Evolutionary conservation across 306 rosid genomes (phyloP), one percentile per base, ranked within the genome.

Genomic region (Aeschynomene evenia): DNA sequence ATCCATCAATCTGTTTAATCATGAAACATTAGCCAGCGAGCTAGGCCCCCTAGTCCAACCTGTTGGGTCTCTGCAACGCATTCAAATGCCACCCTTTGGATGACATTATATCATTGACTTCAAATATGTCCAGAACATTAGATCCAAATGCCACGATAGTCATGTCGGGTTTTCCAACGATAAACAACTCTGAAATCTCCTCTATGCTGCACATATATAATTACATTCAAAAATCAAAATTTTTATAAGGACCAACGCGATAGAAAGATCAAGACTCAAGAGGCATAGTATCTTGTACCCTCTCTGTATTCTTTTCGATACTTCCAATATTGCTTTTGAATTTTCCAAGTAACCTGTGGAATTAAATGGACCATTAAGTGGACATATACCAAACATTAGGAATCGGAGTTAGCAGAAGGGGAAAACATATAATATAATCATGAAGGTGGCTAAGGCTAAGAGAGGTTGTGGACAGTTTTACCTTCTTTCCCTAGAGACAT

Each of bases 31-130:
- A 24, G 58, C 10, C 49, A 66, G 64, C 29, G 36, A 15, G 34
- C 51, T 7, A 60, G 28, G 6, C 10, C 64, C 65, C 23, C 13
- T 16, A 19, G 51, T 34, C 71, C 33, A 42, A 93, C 98, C 96
- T 86, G 85, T 87, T 94, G 64, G 98, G 98, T 77, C 90, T 82
- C 79, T 90, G 98, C 81, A 94, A 81, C 59, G 98, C 98, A 82
- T 90, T 94, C 87, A 94, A 85, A 82, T 94, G 98, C 98, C 98
- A 94, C 63, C 96, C 98, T 85, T 89, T 90, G 58, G 96, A 86
- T 62, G 96, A 82, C 96, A 94, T 77, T 58, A 88, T 28, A 77
- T 94, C 98, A 42, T 94, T 94, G 62, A 94, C 96, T 80, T 94
- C 94, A 77, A 94, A 94, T 82, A 94, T 86, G 84, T 94, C 97